phyloP scores from a whole-genome alignment of 78 protist genomes.

The Isochrysis galbana region DNA sequence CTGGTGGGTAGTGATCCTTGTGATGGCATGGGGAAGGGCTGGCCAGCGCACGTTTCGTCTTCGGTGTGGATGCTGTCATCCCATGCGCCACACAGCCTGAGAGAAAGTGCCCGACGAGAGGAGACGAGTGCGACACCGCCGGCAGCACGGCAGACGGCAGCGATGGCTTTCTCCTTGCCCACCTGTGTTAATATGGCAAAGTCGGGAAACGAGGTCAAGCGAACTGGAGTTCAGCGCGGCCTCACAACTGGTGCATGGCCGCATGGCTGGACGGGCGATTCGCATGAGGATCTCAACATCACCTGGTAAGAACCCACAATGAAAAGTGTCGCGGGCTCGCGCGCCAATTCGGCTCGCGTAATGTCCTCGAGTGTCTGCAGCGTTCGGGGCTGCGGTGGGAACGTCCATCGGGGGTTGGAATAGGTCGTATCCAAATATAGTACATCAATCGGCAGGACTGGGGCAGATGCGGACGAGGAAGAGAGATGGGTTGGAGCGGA shows the following conservation, averaged over 20 bases:
- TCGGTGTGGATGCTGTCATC: background rate
- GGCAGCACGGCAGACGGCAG: background rate
- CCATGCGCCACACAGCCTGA: background rate
- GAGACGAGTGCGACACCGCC: background rate
- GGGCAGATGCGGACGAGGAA: background rate
- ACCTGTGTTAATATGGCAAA: too few relatives aligned
- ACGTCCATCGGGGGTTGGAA: background rate
- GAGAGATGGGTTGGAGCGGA: background rate
- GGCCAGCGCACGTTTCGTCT: too few relatives aligned
- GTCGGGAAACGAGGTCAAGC: too few relatives aligned
- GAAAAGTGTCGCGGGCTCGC: slow-evolving; percentile 28
- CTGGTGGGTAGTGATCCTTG: too few relatives aligned
- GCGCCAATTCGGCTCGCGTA: background rate
- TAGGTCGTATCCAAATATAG: background rate
- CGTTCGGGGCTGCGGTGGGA: background rate
- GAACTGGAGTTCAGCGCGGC: too few relatives aligned
- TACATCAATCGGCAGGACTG: background rate
- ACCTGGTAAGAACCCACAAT: slow-evolving; percentile 15
- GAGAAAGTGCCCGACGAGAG: background rate
- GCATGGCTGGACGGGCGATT: too few relatives aligned
- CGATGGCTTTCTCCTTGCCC: slow-evolving; percentile 16
- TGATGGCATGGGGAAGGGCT: too few relatives aligned
- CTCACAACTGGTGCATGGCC: too few relatives aligned
- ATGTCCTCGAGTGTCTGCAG: background rate
- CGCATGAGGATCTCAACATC: too few relatives aligned